phyloP scores from a whole-genome alignment of 2,329 filamentous ascomycete genomes.

The Tolypocladium sp. region DNA sequence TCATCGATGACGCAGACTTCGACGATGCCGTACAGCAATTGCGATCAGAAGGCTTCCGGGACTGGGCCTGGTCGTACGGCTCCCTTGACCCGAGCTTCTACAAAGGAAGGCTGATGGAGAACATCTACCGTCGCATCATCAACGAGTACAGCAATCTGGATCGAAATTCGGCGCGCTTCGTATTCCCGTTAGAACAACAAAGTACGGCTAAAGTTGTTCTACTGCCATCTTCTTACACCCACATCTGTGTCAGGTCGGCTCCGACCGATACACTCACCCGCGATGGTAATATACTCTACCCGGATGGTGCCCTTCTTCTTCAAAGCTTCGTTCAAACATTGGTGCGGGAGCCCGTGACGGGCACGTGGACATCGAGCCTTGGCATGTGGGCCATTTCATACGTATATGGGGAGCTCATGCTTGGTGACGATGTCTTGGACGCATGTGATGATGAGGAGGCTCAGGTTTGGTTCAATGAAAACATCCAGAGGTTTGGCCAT shows the following conservation, averaged over 20 bases:
- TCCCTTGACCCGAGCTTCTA: neutral
- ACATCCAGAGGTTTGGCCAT: neutral
- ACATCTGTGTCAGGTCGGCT: neutral
- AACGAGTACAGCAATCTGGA: neutral
- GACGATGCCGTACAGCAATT: neutral
- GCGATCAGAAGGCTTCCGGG: neutral
- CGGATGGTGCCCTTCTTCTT: constrained; percentile 1
- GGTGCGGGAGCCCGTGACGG: neutral
- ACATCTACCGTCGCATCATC: constrained; percentile 1
- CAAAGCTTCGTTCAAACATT: constrained; percentile 3
- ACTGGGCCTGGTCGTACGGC: constrained; percentile 2
- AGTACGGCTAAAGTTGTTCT: neutral
- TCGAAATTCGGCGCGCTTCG: neutral
- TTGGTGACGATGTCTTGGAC: constrained; percentile 2
- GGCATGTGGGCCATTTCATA: constrained; percentile 1
- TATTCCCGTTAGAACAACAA: neutral
- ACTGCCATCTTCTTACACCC: constrained; percentile 1
- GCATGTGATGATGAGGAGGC: constrained; percentile 1
- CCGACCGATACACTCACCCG: neutral
- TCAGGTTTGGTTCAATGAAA: constrained; percentile 1
- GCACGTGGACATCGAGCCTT: constrained; percentile 1
- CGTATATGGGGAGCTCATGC: constrained; percentile 1
- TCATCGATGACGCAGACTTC: neutral
- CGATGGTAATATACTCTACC: constrained; percentile 1
- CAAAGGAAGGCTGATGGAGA: neutral